Evolutionary conservation across 2,329 filamentous ascomycete genomes (phyloP).

Genomic region (Penicillium expansum): DNA sequence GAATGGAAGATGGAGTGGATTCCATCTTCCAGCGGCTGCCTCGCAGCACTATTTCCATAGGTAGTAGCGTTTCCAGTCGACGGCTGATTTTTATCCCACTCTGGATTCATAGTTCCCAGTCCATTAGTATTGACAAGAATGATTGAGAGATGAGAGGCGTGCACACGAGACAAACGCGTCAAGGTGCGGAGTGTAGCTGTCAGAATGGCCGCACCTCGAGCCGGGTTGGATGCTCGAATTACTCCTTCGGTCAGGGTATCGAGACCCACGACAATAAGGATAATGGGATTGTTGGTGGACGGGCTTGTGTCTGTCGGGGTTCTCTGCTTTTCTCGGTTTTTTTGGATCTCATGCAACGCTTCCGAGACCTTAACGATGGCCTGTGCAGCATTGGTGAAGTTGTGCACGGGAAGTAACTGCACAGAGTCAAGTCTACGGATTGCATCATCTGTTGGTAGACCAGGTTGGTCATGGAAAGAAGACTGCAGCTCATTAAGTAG

Average conservation of each 20-base stretch:
- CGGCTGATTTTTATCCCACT: neutral
- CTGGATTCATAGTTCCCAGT: slow-evolving; percentile 20
- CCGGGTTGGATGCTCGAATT: slow-evolving; percentile 39
- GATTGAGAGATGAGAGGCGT: slow-evolving; percentile 31
- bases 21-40: slow-evolving; percentile 15
- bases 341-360: slow-evolving; percentile 20
- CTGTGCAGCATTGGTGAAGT: slow-evolving; percentile 29
- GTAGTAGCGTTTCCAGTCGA: neutral
- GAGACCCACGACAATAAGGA: slow-evolving; percentile 38
- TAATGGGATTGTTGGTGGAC: slow-evolving; percentile 2
- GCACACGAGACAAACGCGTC: slow-evolving; percentile 32
- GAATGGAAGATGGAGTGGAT: slow-evolving; percentile 30
- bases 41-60: neutral
- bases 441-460: slow-evolving; percentile 29
- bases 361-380: slow-evolving; percentile 34
- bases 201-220: slow-evolving; percentile 35
- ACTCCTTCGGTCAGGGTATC: slow-evolving; percentile 38
- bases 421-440: slow-evolving; percentile 33
- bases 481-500: slow-evolving; percentile 31
- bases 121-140: slow-evolving; percentile 39
- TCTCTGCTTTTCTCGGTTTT: slow-evolving; percentile 7
- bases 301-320: neutral
- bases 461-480: neutral
- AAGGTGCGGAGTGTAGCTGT: slow-evolving; percentile 33
- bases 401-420: slow-evolving; percentile 34